A percentile compares a stretch with the other conserved stretches of the same genome.
These are phyloP conservation scores for Podospora conica DNA, from an alignment of 495 filamentous ascomycete species.

Conservation along the genomic window DNA sequence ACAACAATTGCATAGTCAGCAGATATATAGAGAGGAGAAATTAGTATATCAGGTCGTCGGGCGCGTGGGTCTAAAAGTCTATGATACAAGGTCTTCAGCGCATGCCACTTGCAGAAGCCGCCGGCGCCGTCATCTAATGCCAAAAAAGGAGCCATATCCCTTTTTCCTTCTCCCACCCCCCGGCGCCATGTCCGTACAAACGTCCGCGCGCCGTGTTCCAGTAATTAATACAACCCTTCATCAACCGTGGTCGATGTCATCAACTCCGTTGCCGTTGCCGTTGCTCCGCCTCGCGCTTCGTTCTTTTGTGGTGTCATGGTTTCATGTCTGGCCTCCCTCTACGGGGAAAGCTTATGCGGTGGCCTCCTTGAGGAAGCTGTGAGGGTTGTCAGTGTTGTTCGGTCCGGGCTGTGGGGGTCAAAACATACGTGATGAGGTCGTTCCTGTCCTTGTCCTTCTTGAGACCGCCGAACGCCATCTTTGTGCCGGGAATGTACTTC, in stretches of 20 bases:
- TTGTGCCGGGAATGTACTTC: constrained; percentile 90
- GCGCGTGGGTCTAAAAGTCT: constrained; percentile 5
- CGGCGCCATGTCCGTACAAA: neutral
- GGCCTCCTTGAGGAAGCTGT: constrained; percentile 60
- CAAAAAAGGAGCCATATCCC: constrained; percentile 1
- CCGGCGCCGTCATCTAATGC: constrained; percentile 10
- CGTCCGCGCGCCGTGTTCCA: neutral
- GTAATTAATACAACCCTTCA: constrained; percentile 6
- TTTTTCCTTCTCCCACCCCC: neutral
- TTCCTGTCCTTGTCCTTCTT: constrained; percentile 99
- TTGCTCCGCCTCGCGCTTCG: neutral
- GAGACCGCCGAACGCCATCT: constrained; percentile 99
- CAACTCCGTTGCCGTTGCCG: neutral
- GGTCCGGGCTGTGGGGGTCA: constrained; percentile 5
- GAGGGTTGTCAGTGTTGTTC: neutral
- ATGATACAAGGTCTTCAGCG: constrained; percentile 9
- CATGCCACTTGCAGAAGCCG: constrained; percentile 1
- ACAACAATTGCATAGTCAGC: neutral
- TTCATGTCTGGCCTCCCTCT: neutral
- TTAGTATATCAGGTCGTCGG: constrained; percentile 6
- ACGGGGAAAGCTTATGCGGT: constrained; percentile 44
- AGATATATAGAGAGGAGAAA: constrained; percentile 2
- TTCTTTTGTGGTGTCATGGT: neutral
- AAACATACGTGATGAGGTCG: constrained; percentile 92
- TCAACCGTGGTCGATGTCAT: neutral